These are phyloP conservation scores for Melanogaster broomeanus DNA, from an alignment of 768 basidiomycete genomes.

Conservation along the genomic window DNA sequence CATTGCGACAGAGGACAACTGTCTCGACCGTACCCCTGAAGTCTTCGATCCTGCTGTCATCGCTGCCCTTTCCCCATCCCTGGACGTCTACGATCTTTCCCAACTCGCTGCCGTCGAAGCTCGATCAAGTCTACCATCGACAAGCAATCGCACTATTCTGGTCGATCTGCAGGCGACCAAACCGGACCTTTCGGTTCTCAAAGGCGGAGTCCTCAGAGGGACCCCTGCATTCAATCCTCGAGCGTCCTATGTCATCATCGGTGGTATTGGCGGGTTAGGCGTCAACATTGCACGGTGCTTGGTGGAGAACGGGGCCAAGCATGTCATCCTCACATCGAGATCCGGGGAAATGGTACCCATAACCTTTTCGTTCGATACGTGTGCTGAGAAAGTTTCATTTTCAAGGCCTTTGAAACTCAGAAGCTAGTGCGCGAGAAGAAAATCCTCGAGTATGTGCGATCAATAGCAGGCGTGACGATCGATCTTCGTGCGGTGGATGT, in stretches of 20 bases:
- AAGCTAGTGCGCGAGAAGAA: neutral
- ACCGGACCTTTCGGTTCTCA: neutral
- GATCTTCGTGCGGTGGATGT: neutral
- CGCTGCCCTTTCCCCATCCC: neutral
- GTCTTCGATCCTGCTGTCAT: neutral
- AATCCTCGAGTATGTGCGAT: neutral
- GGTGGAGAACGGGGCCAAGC: conserved; percentile 14
- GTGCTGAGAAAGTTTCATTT: neutral
- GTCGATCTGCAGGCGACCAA: neutral
- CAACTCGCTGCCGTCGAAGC: neutral
- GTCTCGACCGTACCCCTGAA: neutral
- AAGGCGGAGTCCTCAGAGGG: neutral
- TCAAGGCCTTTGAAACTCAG: neutral
- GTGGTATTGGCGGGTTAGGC: neutral
- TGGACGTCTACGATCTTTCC: neutral
- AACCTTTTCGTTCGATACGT: neutral
- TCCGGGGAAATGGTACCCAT: conserved; percentile 5
- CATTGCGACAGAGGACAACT: neutral
- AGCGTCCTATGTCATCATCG: neutral
- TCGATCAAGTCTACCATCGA: neutral
- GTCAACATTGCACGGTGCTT: neutral
- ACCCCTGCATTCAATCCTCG: neutral
- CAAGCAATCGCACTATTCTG: neutral
- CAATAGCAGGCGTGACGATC: neutral
- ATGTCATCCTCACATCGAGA: conserved; percentile 22